Evolutionary conservation across 2,329 filamentous ascomycete species (phyloP).

Genomic region (Herpotrichia juniperi): DNA sequence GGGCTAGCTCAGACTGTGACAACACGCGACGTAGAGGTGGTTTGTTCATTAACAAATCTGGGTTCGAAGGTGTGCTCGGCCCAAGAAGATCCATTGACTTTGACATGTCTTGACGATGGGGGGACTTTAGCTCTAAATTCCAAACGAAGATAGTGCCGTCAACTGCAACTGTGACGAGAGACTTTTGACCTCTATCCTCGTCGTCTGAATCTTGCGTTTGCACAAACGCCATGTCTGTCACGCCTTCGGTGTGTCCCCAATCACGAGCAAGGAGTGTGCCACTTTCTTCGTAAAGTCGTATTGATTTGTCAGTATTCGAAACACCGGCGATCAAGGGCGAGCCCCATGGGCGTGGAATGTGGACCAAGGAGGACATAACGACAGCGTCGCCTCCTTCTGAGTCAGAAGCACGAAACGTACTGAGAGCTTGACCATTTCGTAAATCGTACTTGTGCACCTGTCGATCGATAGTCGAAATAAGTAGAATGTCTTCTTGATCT

Average conservation of each 20-base stretch:
- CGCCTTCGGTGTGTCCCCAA: conserved; percentile 93
- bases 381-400: conserved; percentile 81
- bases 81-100: conserved; percentile 46
- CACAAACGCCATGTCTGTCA: conserved; percentile 78
- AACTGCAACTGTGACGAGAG: conserved; percentile 55
- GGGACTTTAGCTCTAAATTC: conserved; percentile 39
- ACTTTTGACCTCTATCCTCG: conserved; percentile 55
- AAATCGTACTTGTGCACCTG: conserved; percentile 67
- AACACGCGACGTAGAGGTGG: conserved; percentile 84
- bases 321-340: conserved; percentile 80
- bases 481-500: conserved; percentile 62
- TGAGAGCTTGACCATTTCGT: conserved; percentile 70
- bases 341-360: conserved; percentile 61
- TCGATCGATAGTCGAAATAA: conserved; percentile 68
- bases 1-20: conserved; percentile 84
- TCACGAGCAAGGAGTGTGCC: conserved; percentile 83
- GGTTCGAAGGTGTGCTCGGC: conserved; percentile 36
- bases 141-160: conserved; percentile 60
- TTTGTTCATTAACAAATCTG: conserved; percentile 50
- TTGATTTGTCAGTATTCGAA: conserved; percentile 94
- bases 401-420: conserved; percentile 83
- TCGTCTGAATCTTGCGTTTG: conserved; percentile 48
- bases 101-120: conserved; percentile 37
- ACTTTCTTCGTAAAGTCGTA: conserved; percentile 84
- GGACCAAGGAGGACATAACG: conserved; percentile 77